These are phyloP conservation scores for Russula sp. DNA, from an alignment of 768 basidiomycete genomes.

Conservation along the genomic window DNA sequence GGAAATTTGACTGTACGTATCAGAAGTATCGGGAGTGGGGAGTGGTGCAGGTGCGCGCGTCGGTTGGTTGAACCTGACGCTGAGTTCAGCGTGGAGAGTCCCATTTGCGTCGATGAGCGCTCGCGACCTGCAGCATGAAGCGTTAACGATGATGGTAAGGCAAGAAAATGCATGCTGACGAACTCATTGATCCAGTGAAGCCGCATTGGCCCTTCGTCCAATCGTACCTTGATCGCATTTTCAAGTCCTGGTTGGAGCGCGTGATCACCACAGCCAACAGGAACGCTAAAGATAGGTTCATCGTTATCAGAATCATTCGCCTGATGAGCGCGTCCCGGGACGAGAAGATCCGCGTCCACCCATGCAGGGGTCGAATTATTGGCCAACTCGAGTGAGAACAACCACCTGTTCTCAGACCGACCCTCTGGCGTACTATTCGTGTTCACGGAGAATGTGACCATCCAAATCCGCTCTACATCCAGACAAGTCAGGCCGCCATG, in stretches of 20 bases:
- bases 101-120: constrained; percentile 23
- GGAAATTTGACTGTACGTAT: background rate
- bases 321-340: constrained; percentile 26
- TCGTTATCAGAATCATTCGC: background rate
- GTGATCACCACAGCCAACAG: background rate
- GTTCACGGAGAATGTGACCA: constrained; percentile 34
- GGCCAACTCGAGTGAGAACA: constrained; percentile 43
- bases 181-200: constrained; percentile 30
- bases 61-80: background rate
- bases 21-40: background rate
- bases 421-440: constrained; percentile 21
- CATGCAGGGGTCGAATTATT: constrained; percentile 54
- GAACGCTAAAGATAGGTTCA: background rate
- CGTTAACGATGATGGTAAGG: background rate
- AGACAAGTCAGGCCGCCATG: background rate
- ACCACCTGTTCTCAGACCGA: constrained; percentile 25
- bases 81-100: constrained; percentile 19
- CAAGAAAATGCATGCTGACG: constrained; percentile 24
- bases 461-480: constrained; percentile 48
- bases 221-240: background rate
- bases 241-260: constrained; percentile 6
- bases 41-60: background rate
- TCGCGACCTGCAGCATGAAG: constrained; percentile 20
- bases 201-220: constrained; percentile 6
- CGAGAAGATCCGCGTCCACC: constrained; percentile 45